Percentiles rank a stretch among this genome's conserved stretches.
phyloP scores from a whole-genome alignment of 352 stramenopile species.

The Phytophthora vignae region DNA sequence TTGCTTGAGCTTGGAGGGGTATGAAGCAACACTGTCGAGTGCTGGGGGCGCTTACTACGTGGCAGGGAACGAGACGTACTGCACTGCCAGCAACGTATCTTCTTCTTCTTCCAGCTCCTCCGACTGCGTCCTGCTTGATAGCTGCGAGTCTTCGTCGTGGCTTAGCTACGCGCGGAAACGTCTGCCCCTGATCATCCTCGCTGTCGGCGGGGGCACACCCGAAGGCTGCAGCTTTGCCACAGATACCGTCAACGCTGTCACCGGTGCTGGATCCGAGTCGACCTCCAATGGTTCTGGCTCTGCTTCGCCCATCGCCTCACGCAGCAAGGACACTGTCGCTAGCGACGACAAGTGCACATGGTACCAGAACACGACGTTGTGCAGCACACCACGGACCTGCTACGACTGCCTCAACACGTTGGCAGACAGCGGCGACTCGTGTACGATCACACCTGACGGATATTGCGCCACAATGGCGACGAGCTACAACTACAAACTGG shows the following conservation, averaged over 20 bases:
- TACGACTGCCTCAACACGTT: conserved; percentile 49
- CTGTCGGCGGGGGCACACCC: conserved; percentile 13
- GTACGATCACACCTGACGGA: conserved; percentile 44
- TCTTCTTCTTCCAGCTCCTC: not conserved
- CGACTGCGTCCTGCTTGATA: conserved; percentile 47
- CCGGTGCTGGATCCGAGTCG: conserved; percentile 2
- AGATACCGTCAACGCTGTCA: conserved; percentile 21
- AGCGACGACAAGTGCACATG: conserved; percentile 51
- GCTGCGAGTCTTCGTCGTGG: conserved; percentile 49
- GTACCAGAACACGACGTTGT: conserved; percentile 39
- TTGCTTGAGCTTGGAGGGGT: conserved; percentile 25
- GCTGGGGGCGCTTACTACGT: conserved; percentile 16
- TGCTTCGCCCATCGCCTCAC: conserved; percentile 6
- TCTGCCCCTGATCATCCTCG: conserved; percentile 24
- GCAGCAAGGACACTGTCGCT: conserved; percentile 29
- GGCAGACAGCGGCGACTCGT: conserved; percentile 34
- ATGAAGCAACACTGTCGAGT: conserved; percentile 6
- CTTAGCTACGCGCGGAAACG: conserved; percentile 27
- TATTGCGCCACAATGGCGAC: conserved; percentile 42
- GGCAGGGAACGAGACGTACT: conserved; percentile 30
- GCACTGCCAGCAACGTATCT: conserved; percentile 1
- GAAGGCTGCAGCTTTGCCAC: conserved; percentile 33
- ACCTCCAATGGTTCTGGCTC: not conserved
- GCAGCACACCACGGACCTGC: conserved; percentile 41
- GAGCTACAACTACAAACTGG: conserved; percentile 31